Conservation (phyloP, 129 eudicot genomes). For the Lactuca sativa region DNA sequence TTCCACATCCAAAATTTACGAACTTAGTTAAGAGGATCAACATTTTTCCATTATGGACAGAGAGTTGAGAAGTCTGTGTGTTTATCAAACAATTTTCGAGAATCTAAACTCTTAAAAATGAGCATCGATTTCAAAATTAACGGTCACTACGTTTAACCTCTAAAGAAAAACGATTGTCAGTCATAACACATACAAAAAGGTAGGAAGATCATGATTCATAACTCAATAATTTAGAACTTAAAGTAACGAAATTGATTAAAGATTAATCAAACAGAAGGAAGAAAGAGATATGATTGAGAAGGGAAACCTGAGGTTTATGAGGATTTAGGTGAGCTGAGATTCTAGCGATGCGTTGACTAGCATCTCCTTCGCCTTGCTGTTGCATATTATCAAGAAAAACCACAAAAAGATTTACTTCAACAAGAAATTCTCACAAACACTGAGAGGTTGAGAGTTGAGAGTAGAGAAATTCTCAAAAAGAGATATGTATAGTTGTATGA, state of each 20-base stretch:
- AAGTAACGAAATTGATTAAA: constrained; percentile 5
- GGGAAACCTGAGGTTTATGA: constrained; percentile 48
- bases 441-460: background rate
- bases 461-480: background rate
- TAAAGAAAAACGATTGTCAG: background rate
- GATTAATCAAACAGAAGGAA: background rate
- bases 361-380: constrained; percentile 39
- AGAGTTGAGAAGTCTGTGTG: background rate
- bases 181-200: background rate
- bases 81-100: background rate
- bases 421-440: background rate
- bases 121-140: constrained; percentile 10
- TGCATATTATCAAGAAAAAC: constrained; percentile 28
- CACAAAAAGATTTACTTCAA: background rate
- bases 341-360: constrained; percentile 64
- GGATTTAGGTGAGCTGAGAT: constrained; percentile 84
- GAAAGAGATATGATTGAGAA: background rate
- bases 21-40: background rate
- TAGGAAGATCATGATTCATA: background rate
- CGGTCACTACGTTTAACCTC: background rate
- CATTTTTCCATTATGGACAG: background rate
- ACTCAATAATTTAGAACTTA: background rate
- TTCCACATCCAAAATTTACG: constrained; percentile 1
- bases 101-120: background rate
- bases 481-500: background rate